A percentile compares a stretch with the other conserved stretches of the same genome.
Evolutionary conservation across 2,329 filamentous ascomycete species (phyloP).

Genomic region (Chrysoporthe puriensis): DNA sequence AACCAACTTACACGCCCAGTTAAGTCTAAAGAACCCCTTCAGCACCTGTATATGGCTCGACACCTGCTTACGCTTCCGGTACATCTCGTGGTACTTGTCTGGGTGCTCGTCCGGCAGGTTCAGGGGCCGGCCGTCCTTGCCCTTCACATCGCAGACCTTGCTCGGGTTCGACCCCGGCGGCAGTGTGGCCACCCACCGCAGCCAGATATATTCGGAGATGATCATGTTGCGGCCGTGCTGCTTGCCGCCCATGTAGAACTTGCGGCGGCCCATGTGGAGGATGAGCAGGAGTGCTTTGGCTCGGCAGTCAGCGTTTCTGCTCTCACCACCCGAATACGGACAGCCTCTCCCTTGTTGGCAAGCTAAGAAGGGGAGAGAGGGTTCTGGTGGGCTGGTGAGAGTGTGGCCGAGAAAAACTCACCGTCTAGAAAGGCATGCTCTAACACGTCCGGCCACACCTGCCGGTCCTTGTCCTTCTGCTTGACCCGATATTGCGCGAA

Average conservation of each 20-base stretch:
- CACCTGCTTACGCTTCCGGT: conserved; percentile 61
- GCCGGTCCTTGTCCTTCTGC: conserved; percentile 65
- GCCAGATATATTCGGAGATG: conserved; percentile 70
- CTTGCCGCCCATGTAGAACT: conserved; percentile 66
- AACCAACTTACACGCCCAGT: conserved; percentile 62
- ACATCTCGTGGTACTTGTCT: conserved; percentile 26
- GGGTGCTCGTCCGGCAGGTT: conserved; percentile 41
- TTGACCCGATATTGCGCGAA: conserved; percentile 69
- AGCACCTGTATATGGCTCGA: conserved; percentile 74
- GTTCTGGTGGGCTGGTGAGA: background rate
- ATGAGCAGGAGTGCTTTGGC: conserved; percentile 63
- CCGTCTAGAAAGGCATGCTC: conserved; percentile 71
- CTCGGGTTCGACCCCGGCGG: conserved; percentile 47
- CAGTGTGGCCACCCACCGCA: conserved; percentile 47
- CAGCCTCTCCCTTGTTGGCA: background rate
- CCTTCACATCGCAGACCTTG: conserved; percentile 32
- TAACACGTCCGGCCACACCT: conserved; percentile 64
- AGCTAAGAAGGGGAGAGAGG: background rate
- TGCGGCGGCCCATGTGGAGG: conserved; percentile 67
- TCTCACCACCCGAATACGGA: background rate
- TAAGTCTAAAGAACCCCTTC: conserved; percentile 66
- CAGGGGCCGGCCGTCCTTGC: conserved; percentile 33
- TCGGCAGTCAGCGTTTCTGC: background rate
- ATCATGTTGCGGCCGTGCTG: conserved; percentile 72
- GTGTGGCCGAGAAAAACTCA: conserved; percentile 40